Percentiles rank a stretch among this genome's conserved stretches.
These are phyloP conservation scores for Suillus variegatus DNA, from an alignment of 768 basidiomycete species.

Conservation along the genomic window DNA sequence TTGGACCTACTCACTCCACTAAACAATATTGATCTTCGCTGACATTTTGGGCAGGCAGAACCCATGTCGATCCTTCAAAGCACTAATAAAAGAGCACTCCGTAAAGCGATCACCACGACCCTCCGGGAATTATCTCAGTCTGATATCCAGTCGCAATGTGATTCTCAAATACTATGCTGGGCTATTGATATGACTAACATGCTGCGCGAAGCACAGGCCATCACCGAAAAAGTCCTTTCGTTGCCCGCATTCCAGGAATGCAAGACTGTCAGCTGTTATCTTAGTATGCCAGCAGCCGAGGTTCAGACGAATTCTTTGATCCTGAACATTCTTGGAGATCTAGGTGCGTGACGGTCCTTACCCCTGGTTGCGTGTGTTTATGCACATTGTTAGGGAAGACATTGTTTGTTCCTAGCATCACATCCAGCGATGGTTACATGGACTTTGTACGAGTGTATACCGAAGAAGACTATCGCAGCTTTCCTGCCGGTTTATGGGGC, in stretches of 20 bases:
- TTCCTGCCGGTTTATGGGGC: slow-evolving; percentile 71
- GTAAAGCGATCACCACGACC: slow-evolving; percentile 47
- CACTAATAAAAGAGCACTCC: slow-evolving; percentile 54
- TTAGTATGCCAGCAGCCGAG: slow-evolving; percentile 79
- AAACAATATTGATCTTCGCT: slow-evolving; percentile 3
- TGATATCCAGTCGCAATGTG: slow-evolving; percentile 64
- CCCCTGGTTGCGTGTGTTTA: neutral
- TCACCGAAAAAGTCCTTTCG: slow-evolving; percentile 48
- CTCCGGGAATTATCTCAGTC: slow-evolving; percentile 46
- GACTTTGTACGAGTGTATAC: slow-evolving; percentile 65
- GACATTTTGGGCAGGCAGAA: neutral
- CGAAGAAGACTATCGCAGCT: slow-evolving; percentile 53
- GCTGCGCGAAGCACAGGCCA: slow-evolving; percentile 27
- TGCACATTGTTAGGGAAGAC: slow-evolving; percentile 48
- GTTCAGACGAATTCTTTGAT: slow-evolving; percentile 58
- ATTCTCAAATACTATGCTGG: slow-evolving; percentile 1
- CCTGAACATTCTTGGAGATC: slow-evolving; percentile 47
- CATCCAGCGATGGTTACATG: slow-evolving; percentile 50
- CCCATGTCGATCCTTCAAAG: slow-evolving; percentile 31
- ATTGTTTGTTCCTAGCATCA: slow-evolving; percentile 71
- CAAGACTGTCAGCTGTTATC: slow-evolving; percentile 66
- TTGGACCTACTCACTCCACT: slow-evolving; percentile 4
- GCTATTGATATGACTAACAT: slow-evolving; percentile 9
- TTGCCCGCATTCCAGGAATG: slow-evolving; percentile 52
- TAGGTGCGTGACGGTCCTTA: slow-evolving; percentile 41